A percentile compares a stretch with the other conserved stretches of the same genome.
phyloP scores from a whole-genome alignment of 805 yeast genomes.

The Kazachstania bromeliacearum region DNA sequence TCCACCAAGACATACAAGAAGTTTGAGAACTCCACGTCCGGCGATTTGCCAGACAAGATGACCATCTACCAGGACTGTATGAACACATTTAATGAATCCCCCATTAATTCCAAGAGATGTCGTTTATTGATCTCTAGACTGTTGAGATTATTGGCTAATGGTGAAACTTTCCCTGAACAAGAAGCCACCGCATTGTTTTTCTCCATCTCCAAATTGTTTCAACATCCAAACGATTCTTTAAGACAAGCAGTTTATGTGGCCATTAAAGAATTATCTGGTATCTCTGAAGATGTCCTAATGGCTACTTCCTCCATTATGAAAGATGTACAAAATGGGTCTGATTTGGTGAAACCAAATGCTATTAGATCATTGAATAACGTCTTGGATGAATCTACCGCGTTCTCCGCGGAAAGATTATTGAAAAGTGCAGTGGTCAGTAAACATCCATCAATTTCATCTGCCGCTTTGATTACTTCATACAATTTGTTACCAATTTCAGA shows the following conservation, averaged over 20 bases:
- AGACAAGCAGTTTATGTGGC: constrained; percentile 92
- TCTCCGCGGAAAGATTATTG: constrained; percentile 85
- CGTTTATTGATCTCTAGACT: constrained; percentile 75
- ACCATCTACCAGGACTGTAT: constrained; percentile 92
- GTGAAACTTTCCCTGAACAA: constrained; percentile 76
- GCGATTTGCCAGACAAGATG: constrained; percentile 83
- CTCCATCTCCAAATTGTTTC: constrained; percentile 88
- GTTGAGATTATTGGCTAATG: constrained; percentile 71
- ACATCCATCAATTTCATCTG: constrained; percentile 80
- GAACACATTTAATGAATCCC: constrained; percentile 84
- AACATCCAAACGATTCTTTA: constrained; percentile 71
- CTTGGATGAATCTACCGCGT: constrained; percentile 81
- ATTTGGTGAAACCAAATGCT: constrained; percentile 86
- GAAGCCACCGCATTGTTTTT: constrained; percentile 92
- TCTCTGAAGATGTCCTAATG: constrained; percentile 90
- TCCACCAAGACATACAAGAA: constrained; percentile 78
- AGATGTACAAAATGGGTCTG: constrained; percentile 86
- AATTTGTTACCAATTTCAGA: constrained; percentile 82
- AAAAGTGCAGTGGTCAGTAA: constrained; percentile 88
- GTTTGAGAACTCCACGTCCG: constrained; percentile 64
- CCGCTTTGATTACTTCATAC: constrained; percentile 89
- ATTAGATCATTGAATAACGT: constrained; percentile 86
- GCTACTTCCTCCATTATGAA: constrained; percentile 97
- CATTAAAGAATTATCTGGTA: constrained; percentile 77
- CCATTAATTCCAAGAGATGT: constrained; percentile 80